These are phyloP conservation scores for Leccinum arenicola DNA, from an alignment of 768 basidiomycete species.

Conservation along the genomic window DNA sequence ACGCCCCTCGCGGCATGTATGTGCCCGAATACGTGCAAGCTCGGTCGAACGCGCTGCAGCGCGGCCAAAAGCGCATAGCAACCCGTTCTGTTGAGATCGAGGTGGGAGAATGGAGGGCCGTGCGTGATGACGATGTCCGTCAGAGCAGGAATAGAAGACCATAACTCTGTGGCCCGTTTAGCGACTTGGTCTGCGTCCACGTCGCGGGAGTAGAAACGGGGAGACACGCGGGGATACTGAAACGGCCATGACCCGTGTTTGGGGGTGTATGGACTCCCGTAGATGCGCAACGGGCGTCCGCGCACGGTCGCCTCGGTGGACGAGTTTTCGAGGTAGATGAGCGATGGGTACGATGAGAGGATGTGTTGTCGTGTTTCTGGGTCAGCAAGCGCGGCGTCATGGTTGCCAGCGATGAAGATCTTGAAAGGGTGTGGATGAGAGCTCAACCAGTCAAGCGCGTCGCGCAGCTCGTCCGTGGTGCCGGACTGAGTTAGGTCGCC, in stretches of 20 bases:
- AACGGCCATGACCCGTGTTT: constrained; percentile 8
- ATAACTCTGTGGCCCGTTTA: background rate
- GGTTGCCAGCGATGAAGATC: constrained; percentile 11
- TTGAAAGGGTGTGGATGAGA: constrained; percentile 10
- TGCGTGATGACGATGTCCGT: background rate
- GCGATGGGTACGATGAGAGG: constrained; percentile 2
- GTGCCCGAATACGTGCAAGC: constrained; percentile 10
- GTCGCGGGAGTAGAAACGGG: background rate
- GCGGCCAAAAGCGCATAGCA: constrained; percentile 7
- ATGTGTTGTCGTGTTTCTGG: background rate
- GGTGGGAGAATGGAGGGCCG: background rate
- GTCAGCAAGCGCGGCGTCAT: constrained; percentile 5
- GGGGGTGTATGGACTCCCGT: constrained; percentile 11
- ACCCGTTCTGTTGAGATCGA: background rate
- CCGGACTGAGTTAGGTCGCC: constrained; percentile 8
- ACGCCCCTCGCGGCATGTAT: constrained; percentile 10
- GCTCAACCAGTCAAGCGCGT: constrained; percentile 9
- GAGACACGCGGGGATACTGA: constrained; percentile 9
- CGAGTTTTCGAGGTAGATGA: constrained; percentile 11
- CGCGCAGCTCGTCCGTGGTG: constrained; percentile 1
- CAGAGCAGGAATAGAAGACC: background rate
- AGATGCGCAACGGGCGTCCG: constrained; percentile 4
- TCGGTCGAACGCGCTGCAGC: constrained; percentile 6
- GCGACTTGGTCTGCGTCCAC: background rate
- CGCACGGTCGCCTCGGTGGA: constrained; percentile 3